phyloP scores from a whole-genome alignment of 495 filamentous ascomycete genomes.

The Hypomontagnella monticulosa region DNA sequence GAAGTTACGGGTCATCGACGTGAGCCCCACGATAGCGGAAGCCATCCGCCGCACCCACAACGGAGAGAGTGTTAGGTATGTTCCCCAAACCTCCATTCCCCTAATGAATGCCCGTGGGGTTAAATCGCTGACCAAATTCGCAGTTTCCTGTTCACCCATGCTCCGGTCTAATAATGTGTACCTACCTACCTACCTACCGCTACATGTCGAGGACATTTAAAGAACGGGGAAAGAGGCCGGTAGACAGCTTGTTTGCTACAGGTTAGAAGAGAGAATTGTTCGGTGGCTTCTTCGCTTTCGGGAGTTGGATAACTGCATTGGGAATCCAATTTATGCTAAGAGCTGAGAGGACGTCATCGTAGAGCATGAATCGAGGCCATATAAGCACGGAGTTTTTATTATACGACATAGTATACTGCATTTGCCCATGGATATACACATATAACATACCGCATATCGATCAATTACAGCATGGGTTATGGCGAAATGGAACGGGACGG shows the following conservation, averaged over 20 bases:
- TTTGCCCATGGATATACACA: constrained; percentile 13
- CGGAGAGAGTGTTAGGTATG: constrained; percentile 64
- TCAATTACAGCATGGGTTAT: constrained; percentile 26
- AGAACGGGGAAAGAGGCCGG: background rate
- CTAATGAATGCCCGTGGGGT: background rate
- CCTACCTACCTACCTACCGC: background rate
- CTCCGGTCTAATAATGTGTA: constrained; percentile 61
- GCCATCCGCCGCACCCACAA: constrained; percentile 93
- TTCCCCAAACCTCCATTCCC: too few species aligned
- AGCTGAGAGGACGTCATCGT: constrained; percentile 16
- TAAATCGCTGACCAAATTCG: constrained; percentile 18
- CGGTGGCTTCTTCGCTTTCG: constrained; percentile 7
- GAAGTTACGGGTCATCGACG: constrained; percentile 89
- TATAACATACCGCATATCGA: constrained; percentile 26
- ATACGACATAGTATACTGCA: constrained; percentile 18
- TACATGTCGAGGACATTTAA: constrained; percentile 2
- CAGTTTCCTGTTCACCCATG: constrained; percentile 90
- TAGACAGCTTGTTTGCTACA: background rate
- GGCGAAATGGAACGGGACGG: constrained; percentile 32
- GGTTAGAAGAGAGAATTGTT: constrained; percentile 4
- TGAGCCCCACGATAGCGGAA: constrained; percentile 79
- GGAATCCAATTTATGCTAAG: constrained; percentile 12
- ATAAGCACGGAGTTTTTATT: constrained; percentile 34
- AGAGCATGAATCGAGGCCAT: constrained; percentile 33
- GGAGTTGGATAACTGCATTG: constrained; percentile 19